These are phyloP conservation scores for Allantophomopsis lycopodina DNA, from an alignment of 2,329 filamentous ascomycete species.

Conservation along the genomic window DNA sequence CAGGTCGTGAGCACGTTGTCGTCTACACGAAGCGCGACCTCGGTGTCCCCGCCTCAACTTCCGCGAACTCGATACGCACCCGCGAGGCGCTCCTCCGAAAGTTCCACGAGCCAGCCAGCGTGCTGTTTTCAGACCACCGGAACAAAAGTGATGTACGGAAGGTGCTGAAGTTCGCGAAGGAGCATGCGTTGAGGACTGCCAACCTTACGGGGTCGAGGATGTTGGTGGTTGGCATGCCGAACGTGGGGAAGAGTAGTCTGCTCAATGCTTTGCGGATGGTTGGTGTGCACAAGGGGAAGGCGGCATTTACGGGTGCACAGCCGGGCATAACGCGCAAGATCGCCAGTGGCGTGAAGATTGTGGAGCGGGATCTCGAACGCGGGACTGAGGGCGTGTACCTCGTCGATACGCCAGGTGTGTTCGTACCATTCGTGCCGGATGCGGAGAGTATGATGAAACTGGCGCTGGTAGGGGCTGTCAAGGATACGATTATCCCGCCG, in stretches of 20 bases:
- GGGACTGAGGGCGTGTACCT: constrained; percentile 50
- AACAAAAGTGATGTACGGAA: constrained; percentile 26
- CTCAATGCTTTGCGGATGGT: constrained; percentile 69
- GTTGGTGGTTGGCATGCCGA: constrained; percentile 93
- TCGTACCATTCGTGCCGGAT: constrained; percentile 80
- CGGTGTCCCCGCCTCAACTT: constrained; percentile 19
- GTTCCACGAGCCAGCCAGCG: constrained; percentile 37
- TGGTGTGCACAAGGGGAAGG: constrained; percentile 54
- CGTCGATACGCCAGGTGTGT: constrained; percentile 88
- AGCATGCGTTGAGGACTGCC: constrained; percentile 32
- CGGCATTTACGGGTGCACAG: constrained; percentile 69
- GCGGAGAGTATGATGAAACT: constrained; percentile 88
- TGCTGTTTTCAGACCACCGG: constrained; percentile 37
- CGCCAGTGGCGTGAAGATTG: constrained; percentile 68
- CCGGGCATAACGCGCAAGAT: constrained; percentile 86
- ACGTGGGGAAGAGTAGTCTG: constrained; percentile 91
- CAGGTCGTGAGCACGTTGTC: constrained; percentile 60
- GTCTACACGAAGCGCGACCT: constrained; percentile 89
- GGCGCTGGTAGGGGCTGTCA: constrained; percentile 81
- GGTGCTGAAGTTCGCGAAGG: constrained; percentile 32
- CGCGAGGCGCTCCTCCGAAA: constrained; percentile 31
- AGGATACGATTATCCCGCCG: constrained; percentile 70
- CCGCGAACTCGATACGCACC: no score
- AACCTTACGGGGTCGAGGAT: constrained; percentile 68
- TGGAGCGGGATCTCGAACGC: constrained; percentile 32